These are phyloP conservation scores for Peniophora sp. DNA, from an alignment of 1,284 basidiomycete species.

Conservation along the genomic window DNA sequence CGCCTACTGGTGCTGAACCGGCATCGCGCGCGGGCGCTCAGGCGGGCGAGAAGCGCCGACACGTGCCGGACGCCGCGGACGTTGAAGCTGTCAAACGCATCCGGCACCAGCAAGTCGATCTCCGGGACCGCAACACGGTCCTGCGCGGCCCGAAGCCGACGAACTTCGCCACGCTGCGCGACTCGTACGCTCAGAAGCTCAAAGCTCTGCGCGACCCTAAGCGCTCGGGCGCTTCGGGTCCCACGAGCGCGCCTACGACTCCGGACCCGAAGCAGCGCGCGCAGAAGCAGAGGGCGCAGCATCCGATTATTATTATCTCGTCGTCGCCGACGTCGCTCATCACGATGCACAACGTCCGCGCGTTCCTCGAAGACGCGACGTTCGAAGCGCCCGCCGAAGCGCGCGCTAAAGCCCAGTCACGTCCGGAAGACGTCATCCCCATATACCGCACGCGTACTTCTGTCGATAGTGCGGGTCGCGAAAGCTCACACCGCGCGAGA, in stretches of 20 bases:
- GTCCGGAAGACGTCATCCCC: slow-evolving; percentile 77
- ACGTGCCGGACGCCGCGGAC: slow-evolving; percentile 73
- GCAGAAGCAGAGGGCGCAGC: slow-evolving; percentile 56
- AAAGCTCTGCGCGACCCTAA: slow-evolving; percentile 64
- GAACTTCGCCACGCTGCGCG: slow-evolving; percentile 67
- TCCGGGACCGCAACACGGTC: slow-evolving; percentile 69
- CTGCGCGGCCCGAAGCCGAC: slow-evolving; percentile 63
- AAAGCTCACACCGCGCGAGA: slow-evolving; percentile 22
- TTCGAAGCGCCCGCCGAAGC: slow-evolving; percentile 79
- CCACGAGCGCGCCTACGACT: slow-evolving; percentile 9
- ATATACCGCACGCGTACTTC: slow-evolving; percentile 72
- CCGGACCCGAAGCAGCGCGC: slow-evolving; percentile 47
- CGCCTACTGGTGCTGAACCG: slow-evolving; percentile 25
- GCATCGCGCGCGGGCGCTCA: slow-evolving; percentile 28
- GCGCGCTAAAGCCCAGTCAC: slow-evolving; percentile 59
- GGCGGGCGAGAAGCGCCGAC: slow-evolving; percentile 63
- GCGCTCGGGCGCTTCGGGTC: slow-evolving; percentile 35
- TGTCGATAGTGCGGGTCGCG: slow-evolving; percentile 45
- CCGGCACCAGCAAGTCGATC: slow-evolving; percentile 62
- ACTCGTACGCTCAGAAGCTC: slow-evolving; percentile 61
- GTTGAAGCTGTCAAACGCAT: slow-evolving; percentile 80
- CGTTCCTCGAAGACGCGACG: slow-evolving; percentile 84
- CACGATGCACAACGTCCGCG: slow-evolving; percentile 96
- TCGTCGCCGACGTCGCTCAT: slow-evolving; percentile 92
- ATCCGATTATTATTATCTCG: slow-evolving; percentile 95